Conservation (phyloP, 148 eudicot genomes). For the Vaccinium myrtillus region DNA sequence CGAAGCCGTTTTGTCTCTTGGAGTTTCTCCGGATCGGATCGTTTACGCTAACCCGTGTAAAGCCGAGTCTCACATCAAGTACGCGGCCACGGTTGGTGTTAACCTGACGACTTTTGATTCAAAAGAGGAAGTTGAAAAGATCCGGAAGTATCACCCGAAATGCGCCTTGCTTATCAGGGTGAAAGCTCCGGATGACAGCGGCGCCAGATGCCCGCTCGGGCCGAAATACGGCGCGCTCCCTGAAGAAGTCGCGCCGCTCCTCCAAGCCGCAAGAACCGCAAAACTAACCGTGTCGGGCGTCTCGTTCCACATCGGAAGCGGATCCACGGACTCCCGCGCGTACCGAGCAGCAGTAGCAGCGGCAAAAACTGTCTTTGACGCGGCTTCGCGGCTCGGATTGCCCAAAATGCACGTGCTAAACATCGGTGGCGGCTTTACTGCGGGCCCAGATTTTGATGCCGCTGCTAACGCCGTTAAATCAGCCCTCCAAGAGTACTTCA, state of each 20-base stretch:
- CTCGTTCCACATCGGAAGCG: conserved; percentile 25
- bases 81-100: conserved; percentile 23
- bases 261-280: conserved; percentile 17
- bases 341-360: conserved; percentile 18
- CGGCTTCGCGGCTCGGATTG: conserved; percentile 20
- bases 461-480: conserved; percentile 14
- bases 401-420: conserved; percentile 26
- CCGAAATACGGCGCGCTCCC: conserved; percentile 30
- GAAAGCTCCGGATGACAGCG: conserved; percentile 20
- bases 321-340: not conserved
- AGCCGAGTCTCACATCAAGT: conserved; percentile 23
- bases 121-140: conserved; percentile 18
- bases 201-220: conserved; percentile 24
- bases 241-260: conserved; percentile 22
- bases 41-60: conserved; percentile 32
- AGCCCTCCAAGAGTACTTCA: conserved; percentile 3
- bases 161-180: conserved; percentile 24
- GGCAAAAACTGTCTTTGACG: conserved; percentile 17
- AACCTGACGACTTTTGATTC: conserved; percentile 25
- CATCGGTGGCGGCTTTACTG: conserved; percentile 31
- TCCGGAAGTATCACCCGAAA: conserved; percentile 27
- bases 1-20: conserved; percentile 20
- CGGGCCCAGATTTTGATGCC: not conserved
- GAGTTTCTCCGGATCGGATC: conserved; percentile 25
- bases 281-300: conserved; percentile 22